Conservation (phyloP, 2,329 filamentous ascomycete species). For the Biscogniauxia sp. region DNA sequence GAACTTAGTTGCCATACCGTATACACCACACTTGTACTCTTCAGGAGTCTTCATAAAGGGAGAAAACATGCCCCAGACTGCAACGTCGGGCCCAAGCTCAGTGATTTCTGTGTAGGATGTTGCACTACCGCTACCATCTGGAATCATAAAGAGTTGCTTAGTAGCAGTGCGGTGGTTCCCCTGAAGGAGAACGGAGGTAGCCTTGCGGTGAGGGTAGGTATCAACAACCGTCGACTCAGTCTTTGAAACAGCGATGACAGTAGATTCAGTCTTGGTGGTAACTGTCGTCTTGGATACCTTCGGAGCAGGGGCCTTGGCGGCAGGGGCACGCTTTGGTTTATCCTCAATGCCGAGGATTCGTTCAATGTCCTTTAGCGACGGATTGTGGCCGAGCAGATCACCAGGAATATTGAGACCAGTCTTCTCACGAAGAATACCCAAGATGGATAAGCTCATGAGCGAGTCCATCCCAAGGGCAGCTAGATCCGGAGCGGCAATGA, state of each 20-base stretch:
- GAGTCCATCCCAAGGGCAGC: conserved; percentile 60
- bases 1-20: conserved; percentile 63
- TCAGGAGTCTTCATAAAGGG: conserved; percentile 69
- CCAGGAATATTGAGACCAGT: conserved; percentile 53
- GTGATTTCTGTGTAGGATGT: conserved; percentile 66
- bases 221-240: conserved; percentile 37
- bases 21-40: conserved; percentile 63
- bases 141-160: conserved; percentile 52
- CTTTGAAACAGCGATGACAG: conserved; percentile 37
- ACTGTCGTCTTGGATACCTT: conserved; percentile 31
- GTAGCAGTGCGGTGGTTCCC: conserved; percentile 49
- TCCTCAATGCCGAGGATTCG: conserved; percentile 56
- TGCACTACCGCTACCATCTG: conserved; percentile 57
- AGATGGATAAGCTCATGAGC: conserved; percentile 55
- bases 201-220: conserved; percentile 50
- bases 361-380: conserved; percentile 64
- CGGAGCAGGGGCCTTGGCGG: conserved; percentile 16
- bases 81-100: conserved; percentile 47
- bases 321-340: conserved; percentile 35
- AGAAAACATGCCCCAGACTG: conserved; percentile 62
- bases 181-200: conserved; percentile 43
- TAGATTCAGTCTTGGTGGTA: conserved; percentile 11
- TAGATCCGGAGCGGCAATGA: conserved; percentile 52
- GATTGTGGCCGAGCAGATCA: conserved; percentile 60
- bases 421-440: conserved; percentile 53